Evolutionary conservation across 768 basidiomycete genomes (phyloP), one percentile per base, ranked within the genome.

Genomic region (Ephemerocybe angulata): DNA sequence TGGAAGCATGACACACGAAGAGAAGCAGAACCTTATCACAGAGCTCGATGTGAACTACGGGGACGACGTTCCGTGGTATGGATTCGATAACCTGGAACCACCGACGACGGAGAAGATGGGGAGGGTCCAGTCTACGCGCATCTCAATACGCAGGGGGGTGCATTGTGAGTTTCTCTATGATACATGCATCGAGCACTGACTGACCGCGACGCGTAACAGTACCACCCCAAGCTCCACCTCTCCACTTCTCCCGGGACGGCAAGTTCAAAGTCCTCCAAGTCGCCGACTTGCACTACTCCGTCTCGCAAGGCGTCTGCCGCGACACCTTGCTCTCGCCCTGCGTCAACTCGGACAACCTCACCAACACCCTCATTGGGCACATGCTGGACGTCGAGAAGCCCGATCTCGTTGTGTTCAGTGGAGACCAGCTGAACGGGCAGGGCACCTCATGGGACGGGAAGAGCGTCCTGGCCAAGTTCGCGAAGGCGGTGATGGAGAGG

Each of bases 391-490:
- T 73, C 13, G 93, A 96, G 71, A 85, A 88, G 62, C 96, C 96
- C 0, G 92, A 95, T 65, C 68, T 99, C 11, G 88, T 98, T 46
- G 87, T 99, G 7, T 94, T 98, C 63, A 85, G 82, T 0, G 96
- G 96, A 0, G 96, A 98, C 69, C 93, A 95, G 68, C 78, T 97
- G 24, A 97, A 96, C 60, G 95, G 94, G 0, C 94, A 98, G 68
- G 81, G 82, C 8, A 89, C 90, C 0, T 84, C 88, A 0, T 98
- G 94, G 90, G 93, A 97, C 58, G 77, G 91, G 1, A 84, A 86
- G 62, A 89, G 88, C 3, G 88, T 96, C 3, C 72, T 98, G 6
- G 87, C 94, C 13, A 98, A 98, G 70, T 95, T 95, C 63, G 85
- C 92, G 0, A 76, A 75, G 28, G 83, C 85, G 0, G 90, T 90